Conservation (phyloP, 1,284 basidiomycete species). For the Cutaneotrichosporon arboriforme region DNA sequence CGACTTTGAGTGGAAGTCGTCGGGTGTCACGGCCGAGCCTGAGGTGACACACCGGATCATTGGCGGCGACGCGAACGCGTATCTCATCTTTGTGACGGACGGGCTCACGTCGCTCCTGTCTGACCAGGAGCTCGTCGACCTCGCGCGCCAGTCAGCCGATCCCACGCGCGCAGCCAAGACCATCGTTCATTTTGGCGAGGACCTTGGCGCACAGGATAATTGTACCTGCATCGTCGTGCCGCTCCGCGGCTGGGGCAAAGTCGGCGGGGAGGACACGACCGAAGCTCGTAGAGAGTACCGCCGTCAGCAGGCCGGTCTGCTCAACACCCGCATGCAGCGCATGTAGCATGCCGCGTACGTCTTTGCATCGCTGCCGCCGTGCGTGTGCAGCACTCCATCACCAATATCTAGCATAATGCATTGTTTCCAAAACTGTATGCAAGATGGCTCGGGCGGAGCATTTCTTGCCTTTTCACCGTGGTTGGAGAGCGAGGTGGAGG, state of each 20-base stretch:
- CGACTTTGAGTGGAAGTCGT: conserved; percentile 81
- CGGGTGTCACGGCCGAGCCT: conserved; percentile 91
- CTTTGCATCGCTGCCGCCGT: background rate
- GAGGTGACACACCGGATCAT: conserved; percentile 78
- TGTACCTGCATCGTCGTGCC: conserved; percentile 89
- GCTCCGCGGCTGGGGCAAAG: conserved; percentile 81
- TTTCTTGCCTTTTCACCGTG: background rate
- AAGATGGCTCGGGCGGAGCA: no score
- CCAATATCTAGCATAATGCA: conserved; percentile 3
- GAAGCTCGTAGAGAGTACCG: conserved; percentile 74
- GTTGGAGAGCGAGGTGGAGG: background rate
- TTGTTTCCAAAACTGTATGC: background rate
- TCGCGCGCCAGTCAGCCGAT: conserved; percentile 65
- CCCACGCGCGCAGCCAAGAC: conserved; percentile 74
- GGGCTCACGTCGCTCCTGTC: conserved; percentile 85
- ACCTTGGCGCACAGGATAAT: conserved; percentile 86
- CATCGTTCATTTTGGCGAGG: conserved; percentile 83
- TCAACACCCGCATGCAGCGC: conserved; percentile 47
- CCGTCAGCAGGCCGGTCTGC: conserved; percentile 57
- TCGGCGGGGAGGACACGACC: conserved; percentile 67
- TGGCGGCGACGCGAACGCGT: conserved; percentile 68
- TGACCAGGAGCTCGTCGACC: conserved; percentile 90
- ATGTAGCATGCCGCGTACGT: conserved; percentile 29
- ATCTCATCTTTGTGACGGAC: conserved; percentile 76
- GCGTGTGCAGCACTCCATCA: background rate